phyloP scores from a whole-genome alignment of 192 early-diverging fungal genomes.

The Podila epicladia region DNA sequence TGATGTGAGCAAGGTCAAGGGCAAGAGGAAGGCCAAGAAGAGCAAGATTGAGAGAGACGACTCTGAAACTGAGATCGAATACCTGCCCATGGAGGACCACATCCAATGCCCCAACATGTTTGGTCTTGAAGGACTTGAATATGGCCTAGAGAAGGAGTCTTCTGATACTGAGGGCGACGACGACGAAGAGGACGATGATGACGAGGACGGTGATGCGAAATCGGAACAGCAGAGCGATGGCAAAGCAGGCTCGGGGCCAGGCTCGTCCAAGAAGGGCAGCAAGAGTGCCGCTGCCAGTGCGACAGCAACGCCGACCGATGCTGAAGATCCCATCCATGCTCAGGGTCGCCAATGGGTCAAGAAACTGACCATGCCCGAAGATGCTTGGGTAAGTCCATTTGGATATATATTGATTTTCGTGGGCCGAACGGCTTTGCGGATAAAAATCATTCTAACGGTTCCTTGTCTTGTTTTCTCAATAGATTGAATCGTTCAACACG shows the following conservation, averaged over 20 bases:
- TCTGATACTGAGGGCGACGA: conserved; percentile 21
- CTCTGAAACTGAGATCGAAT: conserved; percentile 15
- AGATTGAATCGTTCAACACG: conserved; percentile 56
- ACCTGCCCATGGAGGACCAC: conserved; percentile 34
- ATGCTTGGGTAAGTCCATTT: conserved; percentile 26
- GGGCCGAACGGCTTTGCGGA: background rate
- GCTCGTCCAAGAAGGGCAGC: conserved; percentile 3
- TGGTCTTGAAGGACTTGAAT: conserved; percentile 25
- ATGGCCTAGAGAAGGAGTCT: background rate
- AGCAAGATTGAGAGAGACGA: background rate
- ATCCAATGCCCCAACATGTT: conserved; percentile 33
- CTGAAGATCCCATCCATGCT: conserved; percentile 28
- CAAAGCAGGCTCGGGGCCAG: background rate
- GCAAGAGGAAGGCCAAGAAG: background rate
- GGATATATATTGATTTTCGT: background rate
- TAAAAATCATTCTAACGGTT: background rate
- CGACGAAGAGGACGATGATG: conserved; percentile 18
- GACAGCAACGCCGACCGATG: background rate
- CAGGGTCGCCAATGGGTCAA: conserved; percentile 43
- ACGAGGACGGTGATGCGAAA: conserved; percentile 12
- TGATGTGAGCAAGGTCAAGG: background rate
- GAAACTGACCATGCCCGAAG: conserved; percentile 33
- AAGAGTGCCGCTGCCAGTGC: background rate
- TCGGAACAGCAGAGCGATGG: background rate
- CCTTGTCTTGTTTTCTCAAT: background rate